A percentile compares a stretch with the other conserved stretches of the same genome.
These are phyloP conservation scores for Wickerhamiella cacticola DNA, from an alignment of 805 yeast species.

Conservation along the genomic window DNA sequence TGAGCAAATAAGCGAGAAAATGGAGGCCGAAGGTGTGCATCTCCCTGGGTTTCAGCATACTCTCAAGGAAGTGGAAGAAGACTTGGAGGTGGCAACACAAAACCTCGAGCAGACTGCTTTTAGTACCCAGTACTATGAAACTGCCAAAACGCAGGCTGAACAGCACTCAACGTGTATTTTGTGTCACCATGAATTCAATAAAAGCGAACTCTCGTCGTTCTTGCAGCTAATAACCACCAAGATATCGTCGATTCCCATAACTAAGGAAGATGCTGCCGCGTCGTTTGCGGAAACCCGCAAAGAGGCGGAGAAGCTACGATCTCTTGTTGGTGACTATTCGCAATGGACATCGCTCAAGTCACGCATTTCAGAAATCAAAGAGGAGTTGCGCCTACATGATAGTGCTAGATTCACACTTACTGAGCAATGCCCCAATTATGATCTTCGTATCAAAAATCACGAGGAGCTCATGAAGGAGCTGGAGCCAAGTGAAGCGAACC, in stretches of 20 bases:
- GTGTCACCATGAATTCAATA: slow-evolving; percentile 56
- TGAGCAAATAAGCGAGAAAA: not conserved
- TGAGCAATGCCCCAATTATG: too few species aligned
- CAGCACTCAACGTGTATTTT: slow-evolving; percentile 49
- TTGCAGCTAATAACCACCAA: slow-evolving; percentile 24
- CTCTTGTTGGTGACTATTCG: slow-evolving; percentile 5
- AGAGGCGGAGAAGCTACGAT: slow-evolving; percentile 14
- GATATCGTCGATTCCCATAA: slow-evolving; percentile 27
- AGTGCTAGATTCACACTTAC: too few species aligned
- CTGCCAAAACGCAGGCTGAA: slow-evolving; percentile 55
- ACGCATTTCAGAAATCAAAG: too few species aligned
- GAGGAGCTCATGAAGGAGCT: not conserved
- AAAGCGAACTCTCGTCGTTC: slow-evolving; percentile 22
- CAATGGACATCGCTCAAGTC: slow-evolving; percentile 7
- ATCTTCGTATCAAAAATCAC: not conserved
- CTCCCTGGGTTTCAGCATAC: slow-evolving; percentile 29
- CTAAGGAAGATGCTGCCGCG: slow-evolving; percentile 29
- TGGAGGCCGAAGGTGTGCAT: not conserved
- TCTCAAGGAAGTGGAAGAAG: slow-evolving; percentile 40
- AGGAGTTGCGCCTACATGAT: too few species aligned
- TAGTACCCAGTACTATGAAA: slow-evolving; percentile 53
- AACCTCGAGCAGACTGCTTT: slow-evolving; percentile 58
- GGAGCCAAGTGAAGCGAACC: not conserved
- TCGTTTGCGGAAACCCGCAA: slow-evolving; percentile 21
- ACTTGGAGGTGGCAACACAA: slow-evolving; percentile 48